Evolutionary conservation across 495 filamentous ascomycete species (phyloP).

Genomic region (Podospora comata): DNA sequence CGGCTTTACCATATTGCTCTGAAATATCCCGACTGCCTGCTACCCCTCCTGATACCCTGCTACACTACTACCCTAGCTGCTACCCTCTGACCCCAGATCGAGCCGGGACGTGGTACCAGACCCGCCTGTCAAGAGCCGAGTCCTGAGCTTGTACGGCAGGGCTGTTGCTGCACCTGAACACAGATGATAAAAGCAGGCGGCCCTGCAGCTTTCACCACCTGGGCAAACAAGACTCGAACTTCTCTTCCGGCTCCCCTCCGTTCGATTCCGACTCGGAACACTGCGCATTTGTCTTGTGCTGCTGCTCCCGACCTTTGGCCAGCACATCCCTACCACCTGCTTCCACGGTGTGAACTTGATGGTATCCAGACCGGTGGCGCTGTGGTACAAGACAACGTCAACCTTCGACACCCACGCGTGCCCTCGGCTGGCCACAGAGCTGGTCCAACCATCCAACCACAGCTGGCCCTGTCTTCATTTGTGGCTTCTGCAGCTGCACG

Average conservation of each 20-base stretch:
- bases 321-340: constrained; percentile 8
- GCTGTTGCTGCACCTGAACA: constrained; percentile 16
- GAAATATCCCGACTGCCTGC: constrained; percentile 34
- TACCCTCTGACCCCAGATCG: constrained; percentile 16
- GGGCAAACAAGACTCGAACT: constrained; percentile 1
- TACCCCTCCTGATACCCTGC: constrained; percentile 10
- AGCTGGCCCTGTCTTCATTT: constrained; percentile 10
- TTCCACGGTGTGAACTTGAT: constrained; percentile 6
- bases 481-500: constrained; percentile 26
- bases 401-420: constrained; percentile 16
- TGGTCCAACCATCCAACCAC: constrained; percentile 6
- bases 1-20: constrained; percentile 38
- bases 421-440: constrained; percentile 14
- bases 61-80: background rate
- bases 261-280: background rate
- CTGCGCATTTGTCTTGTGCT: background rate
- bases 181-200: constrained; percentile 16
- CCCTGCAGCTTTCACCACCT: constrained; percentile 2
- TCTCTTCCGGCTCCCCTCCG: constrained; percentile 2
- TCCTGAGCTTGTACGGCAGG: constrained; percentile 19
- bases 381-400: constrained; percentile 9
- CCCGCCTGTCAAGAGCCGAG: constrained; percentile 26
- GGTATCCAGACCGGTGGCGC: constrained; percentile 4
- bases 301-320: background rate
- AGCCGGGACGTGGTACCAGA: constrained; percentile 8